phyloP scores from a whole-genome alignment of 495 filamentous ascomycete species.

The Aspergillus sparsus region DNA sequence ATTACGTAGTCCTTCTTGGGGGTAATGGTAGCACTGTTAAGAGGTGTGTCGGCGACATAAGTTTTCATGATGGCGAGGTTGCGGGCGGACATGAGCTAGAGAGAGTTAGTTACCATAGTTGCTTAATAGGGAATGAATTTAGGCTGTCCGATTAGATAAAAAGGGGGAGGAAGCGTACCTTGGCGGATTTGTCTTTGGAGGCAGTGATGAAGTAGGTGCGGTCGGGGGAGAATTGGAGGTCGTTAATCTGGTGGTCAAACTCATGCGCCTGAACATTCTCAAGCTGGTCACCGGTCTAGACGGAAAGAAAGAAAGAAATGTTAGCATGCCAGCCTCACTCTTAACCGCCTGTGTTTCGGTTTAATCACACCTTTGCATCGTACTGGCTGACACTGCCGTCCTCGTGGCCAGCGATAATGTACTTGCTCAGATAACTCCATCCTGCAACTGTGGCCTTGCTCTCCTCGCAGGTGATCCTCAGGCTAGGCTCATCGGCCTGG shows the following conservation, averaged over 20 bases:
- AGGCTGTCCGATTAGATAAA: no score
- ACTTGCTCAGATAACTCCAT: slow-evolving; percentile 88
- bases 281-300: slow-evolving; percentile 75
- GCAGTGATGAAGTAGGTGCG: slow-evolving; percentile 97
- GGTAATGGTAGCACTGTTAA: slow-evolving; percentile 92
- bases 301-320: slow-evolving; percentile 2
- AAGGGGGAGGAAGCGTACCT: slow-evolving; percentile 52
- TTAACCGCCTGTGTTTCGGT: background rate
- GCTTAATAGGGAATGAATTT: no score
- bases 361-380: slow-evolving; percentile 76
- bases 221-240: slow-evolving; percentile 92
- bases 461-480: slow-evolving; percentile 88
- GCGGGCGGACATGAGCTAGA: slow-evolving; percentile 72
- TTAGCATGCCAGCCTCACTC: slow-evolving; percentile 8
- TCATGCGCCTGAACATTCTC: slow-evolving; percentile 82
- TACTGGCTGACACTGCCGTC: slow-evolving; percentile 93
- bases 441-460: slow-evolving; percentile 96
- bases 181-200: slow-evolving; percentile 95
- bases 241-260: slow-evolving; percentile 78
- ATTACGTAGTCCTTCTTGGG: slow-evolving; percentile 96
- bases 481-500: slow-evolving; percentile 75
- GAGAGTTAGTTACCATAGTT: slow-evolving; percentile 18
- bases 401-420: slow-evolving; percentile 97
- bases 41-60: slow-evolving; percentile 88
- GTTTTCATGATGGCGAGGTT: slow-evolving; percentile 92